A percentile compares a stretch with the other conserved stretches of the same genome.
These are phyloP conservation scores for Coniosporium apollinis DNA, from an alignment of 495 filamentous ascomycete genomes.

Conservation along the genomic window DNA sequence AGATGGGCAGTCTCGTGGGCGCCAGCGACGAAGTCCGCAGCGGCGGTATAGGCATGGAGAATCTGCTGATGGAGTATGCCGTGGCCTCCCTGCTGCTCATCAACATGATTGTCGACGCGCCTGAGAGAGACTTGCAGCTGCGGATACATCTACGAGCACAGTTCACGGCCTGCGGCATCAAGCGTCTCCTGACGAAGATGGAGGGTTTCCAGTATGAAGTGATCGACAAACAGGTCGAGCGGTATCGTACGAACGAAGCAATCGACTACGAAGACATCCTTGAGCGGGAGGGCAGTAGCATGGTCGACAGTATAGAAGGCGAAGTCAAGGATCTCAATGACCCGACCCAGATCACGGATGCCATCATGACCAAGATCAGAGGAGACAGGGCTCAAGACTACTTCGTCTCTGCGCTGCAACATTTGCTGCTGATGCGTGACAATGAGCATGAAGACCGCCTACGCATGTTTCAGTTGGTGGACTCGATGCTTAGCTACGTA, in stretches of 20 bases:
- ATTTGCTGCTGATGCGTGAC: constrained; percentile 83
- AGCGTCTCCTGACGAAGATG: constrained; percentile 90
- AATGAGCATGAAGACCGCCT: constrained; percentile 85
- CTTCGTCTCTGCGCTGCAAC: constrained; percentile 88
- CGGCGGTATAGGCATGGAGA: constrained; percentile 97
- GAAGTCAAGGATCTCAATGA: constrained; percentile 91
- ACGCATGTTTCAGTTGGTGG: constrained; percentile 94
- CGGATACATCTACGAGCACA: constrained; percentile 90
- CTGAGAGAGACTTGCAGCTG: constrained; percentile 73
- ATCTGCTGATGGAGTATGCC: constrained; percentile 96
- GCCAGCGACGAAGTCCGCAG: constrained; percentile 94
- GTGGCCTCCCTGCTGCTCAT: constrained; percentile 87
- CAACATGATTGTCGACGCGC: constrained; percentile 91
- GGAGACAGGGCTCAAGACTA: constrained; percentile 82
- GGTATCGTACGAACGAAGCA: constrained; percentile 81
- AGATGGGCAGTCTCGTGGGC: constrained; percentile 95
- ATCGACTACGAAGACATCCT: constrained; percentile 97
- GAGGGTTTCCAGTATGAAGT: constrained; percentile 96
- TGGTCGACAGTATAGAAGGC: constrained; percentile 77
- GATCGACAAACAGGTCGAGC: constrained; percentile 95
- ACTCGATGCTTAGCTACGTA: constrained; percentile 95
- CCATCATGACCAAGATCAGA: constrained; percentile 73
- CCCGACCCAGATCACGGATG: constrained; percentile 81
- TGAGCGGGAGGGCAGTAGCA: constrained; percentile 76
- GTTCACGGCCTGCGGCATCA: constrained; percentile 91